Evolutionary conservation across 1,284 basidiomycete genomes (phyloP), one percentile per base, ranked within the genome.

Genomic region (Microstroma glucosiphilum): DNA sequence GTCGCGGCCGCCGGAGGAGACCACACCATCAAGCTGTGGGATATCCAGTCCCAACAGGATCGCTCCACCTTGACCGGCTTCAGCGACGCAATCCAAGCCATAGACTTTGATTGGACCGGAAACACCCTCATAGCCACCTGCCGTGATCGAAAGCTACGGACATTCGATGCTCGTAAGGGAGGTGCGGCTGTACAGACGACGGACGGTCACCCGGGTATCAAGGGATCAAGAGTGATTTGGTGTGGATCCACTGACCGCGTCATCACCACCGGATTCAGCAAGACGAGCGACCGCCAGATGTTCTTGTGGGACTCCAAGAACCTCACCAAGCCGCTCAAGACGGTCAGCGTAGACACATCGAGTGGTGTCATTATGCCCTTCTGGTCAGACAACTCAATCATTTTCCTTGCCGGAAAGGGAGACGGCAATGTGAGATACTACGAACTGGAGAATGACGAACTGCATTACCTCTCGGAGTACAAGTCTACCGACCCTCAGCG

Each of bases 311-410:
- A 79, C 40, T 69, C 73, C 30, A 67, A 58, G 2, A 69, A 70
- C 43, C 58, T 76, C 25, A 41, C 58, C 12, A 49, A 65, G 26
- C 73, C 73, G 12, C 40, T 76, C 42, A 65, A 69, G 64, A 58
- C 61, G 15, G 56, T 74, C 54, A 70, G 66, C 6, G 65, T 79
- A 48, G 77, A 79, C 68, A 62, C 70, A 4, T 67, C 63, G 40
- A 89, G 88, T 60, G 93, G 94, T 57, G 91, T 96, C 46, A 81
- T 96, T 59, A 96, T 97, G 91, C 94, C 94, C 0, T 96, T 94
- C 86, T 98, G 91, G 87, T 87, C 86, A 56, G 92, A 96, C 62
- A 84, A 83, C 66, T 72, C 73, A 66, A 70, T 97, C 62, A 83
- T 96, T 64, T 96, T 96, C 86, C 85, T 97, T 65, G 92, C 84